These are phyloP conservation scores for Helichrysum umbraculigerum DNA, from an alignment of 129 eudicot species.

Conservation along the genomic window DNA sequence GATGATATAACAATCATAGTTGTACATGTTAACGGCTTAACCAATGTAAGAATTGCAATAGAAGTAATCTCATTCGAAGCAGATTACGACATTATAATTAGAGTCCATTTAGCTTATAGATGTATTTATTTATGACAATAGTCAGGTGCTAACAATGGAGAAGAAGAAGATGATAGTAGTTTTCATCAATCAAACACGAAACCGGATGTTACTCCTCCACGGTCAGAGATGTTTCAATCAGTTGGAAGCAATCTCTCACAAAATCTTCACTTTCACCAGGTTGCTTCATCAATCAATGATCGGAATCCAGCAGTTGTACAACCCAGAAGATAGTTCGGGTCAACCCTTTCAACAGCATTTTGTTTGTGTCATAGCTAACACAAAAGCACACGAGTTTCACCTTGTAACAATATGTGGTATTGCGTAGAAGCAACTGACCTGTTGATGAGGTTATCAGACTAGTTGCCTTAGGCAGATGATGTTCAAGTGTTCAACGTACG, in stretches of 20 bases:
- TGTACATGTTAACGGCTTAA: slow-evolving; percentile 77
- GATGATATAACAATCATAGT: slow-evolving; percentile 91
- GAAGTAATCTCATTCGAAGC: background rate
- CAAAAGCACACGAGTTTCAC: background rate
- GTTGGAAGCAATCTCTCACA: slow-evolving; percentile 40
- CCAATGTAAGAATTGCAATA: slow-evolving; percentile 45
- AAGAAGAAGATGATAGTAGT: slow-evolving; percentile 22
- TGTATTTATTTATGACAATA: slow-evolving; percentile 29
- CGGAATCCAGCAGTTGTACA: slow-evolving; percentile 1
- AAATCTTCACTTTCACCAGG: slow-evolving; percentile 25
- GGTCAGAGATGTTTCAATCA: slow-evolving; percentile 41
- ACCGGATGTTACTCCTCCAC: slow-evolving; percentile 35
- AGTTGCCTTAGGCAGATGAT: slow-evolving; percentile 21
- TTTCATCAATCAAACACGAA: slow-evolving; percentile 21
- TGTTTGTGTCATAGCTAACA: slow-evolving; percentile 15
- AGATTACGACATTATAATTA: background rate
- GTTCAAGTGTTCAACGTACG: background rate
- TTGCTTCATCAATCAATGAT: slow-evolving; percentile 12
- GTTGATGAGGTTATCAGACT: slow-evolving; percentile 9
- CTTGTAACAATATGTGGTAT: slow-evolving; percentile 25
- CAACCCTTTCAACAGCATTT: slow-evolving; percentile 3
- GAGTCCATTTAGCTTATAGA: slow-evolving; percentile 9
- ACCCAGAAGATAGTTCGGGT: slow-evolving; percentile 23
- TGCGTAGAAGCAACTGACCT: background rate
- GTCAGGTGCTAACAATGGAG: slow-evolving; percentile 32